Base-by-base conservation (phyloP, 805 yeast genomes). In the Tetrapisispora namnaoensis region DNA sequence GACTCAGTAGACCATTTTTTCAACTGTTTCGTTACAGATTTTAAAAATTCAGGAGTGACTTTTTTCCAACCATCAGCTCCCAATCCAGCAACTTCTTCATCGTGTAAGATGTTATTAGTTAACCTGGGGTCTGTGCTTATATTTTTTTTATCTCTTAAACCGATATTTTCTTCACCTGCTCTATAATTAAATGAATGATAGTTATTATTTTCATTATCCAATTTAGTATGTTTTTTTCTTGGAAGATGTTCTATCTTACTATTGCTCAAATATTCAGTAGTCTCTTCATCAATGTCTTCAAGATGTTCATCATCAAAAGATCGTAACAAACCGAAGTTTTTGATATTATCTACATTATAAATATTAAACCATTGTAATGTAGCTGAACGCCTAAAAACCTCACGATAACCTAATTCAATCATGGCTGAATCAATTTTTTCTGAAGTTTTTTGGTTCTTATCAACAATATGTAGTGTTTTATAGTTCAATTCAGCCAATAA, bases 101-200 rank as follows among this genome's bases (percentile, higher is more conserved):
- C 70, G 63, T 90, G 96, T 13, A 62, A 65, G n/a, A 69, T 69
- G 57, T 76, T 84, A 35, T 80, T 79, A 44, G 81, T 81, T 35
- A 90, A 81, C 61, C 98, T 77, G 0, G 90, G 76, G 64, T 91
- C 98, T 0, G 82, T 74, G 9, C 96, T 86, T 47, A 80, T 78
- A 48, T 80, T 79, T 69, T 91, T 91, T 60, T 78, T 79, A 51
- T 89, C 96, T 49, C 95, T 71, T 20, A 91, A 76, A 46, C 98
- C 98, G 37, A 71, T 68, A 60, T 91, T 91, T 28, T 87, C 95
- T 49, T 76, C 83, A 28, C 97, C 96, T 0, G 96, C 95, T 58
- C 95, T 74, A 60, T 86, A 80, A 63, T 90, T 91, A 69, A 90
- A 91, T 0, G 95, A 82, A 52, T 73, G 73, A 11, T 42, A 45